Percentiles rank a stretch among this genome's conserved stretches.
Conservation (phyloP, 495 filamentous ascomycete species). For the Talaromyces liani region DNA sequence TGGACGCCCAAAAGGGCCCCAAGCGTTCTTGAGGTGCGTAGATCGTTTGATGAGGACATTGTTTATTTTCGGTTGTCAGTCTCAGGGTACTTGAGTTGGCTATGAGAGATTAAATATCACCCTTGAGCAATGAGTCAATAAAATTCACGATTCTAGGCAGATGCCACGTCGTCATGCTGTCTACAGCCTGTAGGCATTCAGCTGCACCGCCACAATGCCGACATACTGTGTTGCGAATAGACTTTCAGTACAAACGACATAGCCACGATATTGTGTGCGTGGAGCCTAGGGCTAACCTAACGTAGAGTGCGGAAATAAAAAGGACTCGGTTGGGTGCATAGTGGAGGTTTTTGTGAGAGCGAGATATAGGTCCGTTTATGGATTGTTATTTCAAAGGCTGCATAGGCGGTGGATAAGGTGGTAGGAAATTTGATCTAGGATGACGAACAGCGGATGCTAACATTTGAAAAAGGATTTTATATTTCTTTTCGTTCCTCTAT, state of each 20-base stretch:
- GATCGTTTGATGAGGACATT: neutral
- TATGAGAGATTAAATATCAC: neutral
- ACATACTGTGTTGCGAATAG: neutral
- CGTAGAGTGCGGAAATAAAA: no score
- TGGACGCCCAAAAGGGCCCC: constrained; percentile 3
- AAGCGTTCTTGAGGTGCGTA: neutral
- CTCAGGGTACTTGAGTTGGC: neutral
- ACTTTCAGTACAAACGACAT: neutral
- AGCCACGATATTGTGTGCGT: neutral
- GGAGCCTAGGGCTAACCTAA: no score
- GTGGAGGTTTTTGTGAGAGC: no score
- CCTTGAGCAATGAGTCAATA: neutral
- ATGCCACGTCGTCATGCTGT: neutral
- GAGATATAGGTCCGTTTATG: no score
- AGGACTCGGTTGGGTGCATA: no score
- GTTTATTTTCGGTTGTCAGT: neutral
- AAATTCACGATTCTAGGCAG: neutral
- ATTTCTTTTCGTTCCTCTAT: no score
- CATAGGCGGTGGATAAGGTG: no score
- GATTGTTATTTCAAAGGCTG: no score
- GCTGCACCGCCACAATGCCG: neutral
- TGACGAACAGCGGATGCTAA: no score
- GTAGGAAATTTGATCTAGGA: no score
- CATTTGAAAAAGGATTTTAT: no score
- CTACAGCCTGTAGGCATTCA: neutral